These are phyloP conservation scores for Calonectria pauciramosa DNA, from an alignment of 2,329 filamentous ascomycete species.

Conservation along the genomic window DNA sequence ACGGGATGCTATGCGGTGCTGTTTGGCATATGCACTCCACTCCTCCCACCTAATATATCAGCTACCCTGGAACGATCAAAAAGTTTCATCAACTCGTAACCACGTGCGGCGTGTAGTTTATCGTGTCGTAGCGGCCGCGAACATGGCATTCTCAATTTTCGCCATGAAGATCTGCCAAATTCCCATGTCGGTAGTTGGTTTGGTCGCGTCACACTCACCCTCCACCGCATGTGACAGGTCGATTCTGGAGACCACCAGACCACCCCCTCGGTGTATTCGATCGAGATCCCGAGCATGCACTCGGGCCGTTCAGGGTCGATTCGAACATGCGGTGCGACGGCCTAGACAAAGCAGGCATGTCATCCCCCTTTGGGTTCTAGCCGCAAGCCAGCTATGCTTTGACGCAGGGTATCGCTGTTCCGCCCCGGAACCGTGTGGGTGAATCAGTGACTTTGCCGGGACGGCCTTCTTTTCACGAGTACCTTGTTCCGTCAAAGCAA, in stretches of 20 bases:
- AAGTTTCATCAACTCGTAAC: not conserved
- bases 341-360: not conserved
- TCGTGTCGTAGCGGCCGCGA: not conserved
- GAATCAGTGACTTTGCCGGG: not conserved
- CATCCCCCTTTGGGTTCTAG: not conserved
- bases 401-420: not conserved
- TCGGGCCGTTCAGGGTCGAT: not conserved
- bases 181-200: not conserved
- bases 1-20: not conserved
- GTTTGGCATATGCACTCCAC: not conserved
- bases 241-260: not conserved
- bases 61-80: slow-evolving; percentile 2
- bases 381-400: not conserved
- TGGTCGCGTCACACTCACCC: slow-evolving; percentile 6
- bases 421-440: not conserved
- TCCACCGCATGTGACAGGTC: not conserved
- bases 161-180: not conserved
- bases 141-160: not conserved
- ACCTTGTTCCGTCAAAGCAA: not conserved
- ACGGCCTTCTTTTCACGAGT: not conserved
- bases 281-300: not conserved
- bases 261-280: not conserved
- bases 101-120: not conserved
- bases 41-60: not conserved
- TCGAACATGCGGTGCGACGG: not conserved